phyloP scores from a whole-genome alignment of 805 yeast species.

The Ogataea kodamae region DNA sequence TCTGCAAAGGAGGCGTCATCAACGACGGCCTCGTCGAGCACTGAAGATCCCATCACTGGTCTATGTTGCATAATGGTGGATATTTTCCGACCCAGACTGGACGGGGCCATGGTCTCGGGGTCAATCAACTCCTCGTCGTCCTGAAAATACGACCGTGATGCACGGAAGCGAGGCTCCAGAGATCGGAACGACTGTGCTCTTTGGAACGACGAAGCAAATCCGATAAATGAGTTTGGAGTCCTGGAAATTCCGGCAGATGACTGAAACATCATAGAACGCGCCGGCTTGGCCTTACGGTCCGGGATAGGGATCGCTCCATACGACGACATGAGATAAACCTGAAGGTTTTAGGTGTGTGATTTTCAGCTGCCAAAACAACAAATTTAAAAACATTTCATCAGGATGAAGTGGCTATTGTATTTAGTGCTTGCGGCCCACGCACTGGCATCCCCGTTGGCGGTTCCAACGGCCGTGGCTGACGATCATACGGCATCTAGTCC shows the following conservation, averaged over 20 bases:
- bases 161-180: constrained; percentile 51
- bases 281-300: constrained; percentile 15
- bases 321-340: constrained; percentile 2
- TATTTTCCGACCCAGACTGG: constrained; percentile 58
- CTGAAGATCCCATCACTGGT: constrained; percentile 22
- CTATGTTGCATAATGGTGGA: constrained; percentile 44
- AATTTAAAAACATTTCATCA: neutral
- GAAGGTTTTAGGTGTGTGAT: no score
- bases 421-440: constrained; percentile 5
- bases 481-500: constrained; percentile 4
- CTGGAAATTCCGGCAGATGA: constrained; percentile 54
- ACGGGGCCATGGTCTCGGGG: constrained; percentile 65
- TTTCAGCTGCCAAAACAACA: no score
- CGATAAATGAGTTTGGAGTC: constrained; percentile 66
- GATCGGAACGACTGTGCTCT: constrained; percentile 73
- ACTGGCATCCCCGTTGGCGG: constrained; percentile 3
- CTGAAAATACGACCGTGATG: constrained; percentile 60
- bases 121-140: constrained; percentile 65
- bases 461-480: neutral
- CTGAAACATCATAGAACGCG: constrained; percentile 29
- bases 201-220: constrained; percentile 74
- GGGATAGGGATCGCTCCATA: constrained; percentile 28
- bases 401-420: constrained; percentile 6
- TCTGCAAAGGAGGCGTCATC: constrained; percentile 43
- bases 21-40: constrained; percentile 37